Base-by-base conservation (phyloP, 2,329 filamentous ascomycete species). In the Amauroascus verrucosus region DNA sequence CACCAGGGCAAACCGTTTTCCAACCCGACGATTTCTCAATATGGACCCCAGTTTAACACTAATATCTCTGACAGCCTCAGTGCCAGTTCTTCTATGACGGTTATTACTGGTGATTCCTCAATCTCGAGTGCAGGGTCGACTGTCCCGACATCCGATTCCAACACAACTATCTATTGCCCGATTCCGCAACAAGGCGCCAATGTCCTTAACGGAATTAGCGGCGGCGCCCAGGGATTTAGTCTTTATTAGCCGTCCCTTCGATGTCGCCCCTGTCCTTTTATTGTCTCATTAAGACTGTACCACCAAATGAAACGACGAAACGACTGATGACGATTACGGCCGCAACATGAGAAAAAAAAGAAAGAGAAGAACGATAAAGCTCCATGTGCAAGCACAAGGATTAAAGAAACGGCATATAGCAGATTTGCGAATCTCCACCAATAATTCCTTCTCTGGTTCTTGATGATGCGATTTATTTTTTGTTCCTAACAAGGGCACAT, bases 111-210 rank as follows among this genome's bases (percentile, higher is more conserved):
- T 20, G 41, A 37, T 6, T 32, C 46, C 7, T 47, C 53, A 14
- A 24, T 35, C 2, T 40, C 26, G 28, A 49, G 41, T 33, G 37
- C 22, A 41, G 54, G 30, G 30, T 54, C 54, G 38, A 40, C 51
- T 9, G 43, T 28, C 13, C 46, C 33, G 20, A 53, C 45, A n/a
- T 24, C 43, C 24, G 60, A 60, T 26, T 65, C 69, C 20, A 62
- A 57, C 24, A 62, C 59, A 28, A 64, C 59, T 33, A 64, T 66
- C 48, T 70, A 65, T 52, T 60, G 59, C 46, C 59, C 65, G 40
- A 58, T 66, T 43, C 57, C 63, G 14, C 61, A 67, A 38, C 62
- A 65, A 54, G 48, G 62, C n/a, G 47, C 35, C 26, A 53, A 56
- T 44, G 53, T 53, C 13, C 47, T 56, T 6, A 56, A 57, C 33